These are phyloP conservation scores for Leccinum rimulosum DNA, from an alignment of 768 basidiomycete genomes.

Conservation along the genomic window DNA sequence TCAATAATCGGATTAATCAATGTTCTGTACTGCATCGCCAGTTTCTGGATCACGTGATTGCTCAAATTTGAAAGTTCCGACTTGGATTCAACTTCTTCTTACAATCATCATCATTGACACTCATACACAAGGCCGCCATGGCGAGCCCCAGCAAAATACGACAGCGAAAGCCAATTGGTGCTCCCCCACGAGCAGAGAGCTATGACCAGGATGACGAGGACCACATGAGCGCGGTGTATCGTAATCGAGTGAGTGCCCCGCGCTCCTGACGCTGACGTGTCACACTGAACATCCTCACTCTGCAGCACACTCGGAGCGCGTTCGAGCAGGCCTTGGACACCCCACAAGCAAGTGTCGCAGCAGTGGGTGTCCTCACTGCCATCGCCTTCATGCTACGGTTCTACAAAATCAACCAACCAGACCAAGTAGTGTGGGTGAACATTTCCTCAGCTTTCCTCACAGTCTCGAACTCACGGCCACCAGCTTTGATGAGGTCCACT, in stretches of 20 bases:
- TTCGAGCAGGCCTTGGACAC: constrained; percentile 65
- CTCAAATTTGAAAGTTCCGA: constrained; percentile 2
- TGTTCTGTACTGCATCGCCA: background rate
- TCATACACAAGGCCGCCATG: constrained; percentile 21
- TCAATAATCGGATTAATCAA: background rate
- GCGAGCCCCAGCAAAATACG: constrained; percentile 33
- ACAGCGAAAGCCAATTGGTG: constrained; percentile 23
- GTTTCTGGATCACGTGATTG: constrained; percentile 22
- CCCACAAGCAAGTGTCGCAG: constrained; percentile 54
- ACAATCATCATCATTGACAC: constrained; percentile 3
- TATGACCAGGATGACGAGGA: constrained; percentile 48
- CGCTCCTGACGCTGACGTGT: constrained; percentile 9
- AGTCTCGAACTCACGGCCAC: constrained; percentile 5
- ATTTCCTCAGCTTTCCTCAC: background rate
- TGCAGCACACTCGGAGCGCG: constrained; percentile 55
- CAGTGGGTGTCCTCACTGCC: constrained; percentile 64
- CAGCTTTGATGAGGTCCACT: constrained; percentile 98
- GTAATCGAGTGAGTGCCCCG: constrained; percentile 42
- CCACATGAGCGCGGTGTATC: constrained; percentile 47
- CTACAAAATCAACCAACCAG: constrained; percentile 92
- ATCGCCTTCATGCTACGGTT: constrained; percentile 83
- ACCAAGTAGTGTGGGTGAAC: constrained; percentile 83
- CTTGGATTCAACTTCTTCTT: too few relatives aligned
- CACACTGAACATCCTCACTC: constrained; percentile 20
- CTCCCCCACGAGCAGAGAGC: constrained; percentile 20